Evolutionary conservation across 306 rosid species (phyloP), one percentile per base, ranked within the genome.

Genomic region (Cucurbita argyrosperma): DNA sequence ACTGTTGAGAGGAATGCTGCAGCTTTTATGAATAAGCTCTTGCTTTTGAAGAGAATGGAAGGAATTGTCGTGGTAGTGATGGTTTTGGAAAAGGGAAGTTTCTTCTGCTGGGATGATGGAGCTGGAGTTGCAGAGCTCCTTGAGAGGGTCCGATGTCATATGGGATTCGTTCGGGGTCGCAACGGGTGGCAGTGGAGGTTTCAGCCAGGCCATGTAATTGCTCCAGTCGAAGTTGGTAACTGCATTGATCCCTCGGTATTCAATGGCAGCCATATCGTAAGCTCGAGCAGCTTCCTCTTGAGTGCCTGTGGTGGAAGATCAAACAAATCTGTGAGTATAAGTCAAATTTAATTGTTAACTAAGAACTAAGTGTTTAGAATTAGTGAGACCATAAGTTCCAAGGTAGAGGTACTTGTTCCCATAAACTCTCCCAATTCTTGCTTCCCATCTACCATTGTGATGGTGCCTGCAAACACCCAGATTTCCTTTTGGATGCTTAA

Each of bases 401-500:
- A 92, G 98, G 78, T 92, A 90, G 79, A 92, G 98, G 81, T 92
- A 92, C 74, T 92, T 92, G 92, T 92, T 92, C 67, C 96, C 98
- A 54, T 88, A 90, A 79, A 90, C 98, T 76, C 98, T 85, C 30
- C 98, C 96, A 49, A 92, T 92, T 81, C 96, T 85, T 80, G 98
- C 98, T 78, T 92, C 98, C 96, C 96, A 92, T 85, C 98, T 88
- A 18, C 96, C 96, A 74, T 90, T 92, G 46, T 92, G 96, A 84
- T 92, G 97, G 74, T 89, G 97, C 84, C 97, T 92, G 83, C 73
- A 76, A 45, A 66, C 19, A 65, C 16, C 5, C 8, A 45, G 3
- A 30, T 42, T 11, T 7, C 23, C 23, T 12, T 26, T 47, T 50
- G 49, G 3, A 14, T 42, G 15, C 8, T 0, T 50, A 19, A 30